Evolutionary conservation across 2,329 filamentous ascomycete species (phyloP), one percentile per base, ranked within the genome.

Genomic region (Aspergillus sp.): DNA sequence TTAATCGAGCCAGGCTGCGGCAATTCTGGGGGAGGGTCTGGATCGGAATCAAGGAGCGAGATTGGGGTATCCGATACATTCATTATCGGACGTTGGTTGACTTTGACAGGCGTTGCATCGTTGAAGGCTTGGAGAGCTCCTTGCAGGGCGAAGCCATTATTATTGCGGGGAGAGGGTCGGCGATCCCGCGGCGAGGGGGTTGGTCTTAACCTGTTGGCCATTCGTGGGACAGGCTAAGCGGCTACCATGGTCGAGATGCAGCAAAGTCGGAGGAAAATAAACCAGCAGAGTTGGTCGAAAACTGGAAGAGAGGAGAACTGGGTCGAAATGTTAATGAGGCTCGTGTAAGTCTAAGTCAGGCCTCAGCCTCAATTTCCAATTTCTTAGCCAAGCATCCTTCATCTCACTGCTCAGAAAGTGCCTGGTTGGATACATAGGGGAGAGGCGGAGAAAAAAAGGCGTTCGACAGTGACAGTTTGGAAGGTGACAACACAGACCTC

Each of bases 101-200:
- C 68, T 63, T 67, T 71, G 31, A 67, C 65, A 41, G 68, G 61
- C 31, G 59, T 64, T 55, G 68, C 66, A 64, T 65, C 69, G 38
- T 34, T 51, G 59, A 78, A 79, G 30, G 76, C 77, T 23, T 73
- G 67, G 30, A 73, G 72, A 56, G 77, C 77, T 64, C 76, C 77
- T 62, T 73, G 74, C 43, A 77, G 62, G 43, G 77, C 76, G 46
- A 28, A 28, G 69, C 51, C 3, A 30, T 23, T 53, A 25, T 19
- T 68, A 66, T 73, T 61, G 54, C 59, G 59, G 62, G 66, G 62
- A 64, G 66, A 54, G 65, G 68, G 65, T 69, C 70, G 69, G 59
- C 67, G 73, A 68, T 71, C 70, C 65, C 68, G 68, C 66, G 68
- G 68, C 65, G 68, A 60, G 54, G 64, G 60, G 54, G 65, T 69